Evolutionary conservation across 768 basidiomycete genomes (phyloP).

Genomic region (Boletus tylopilopsis): DNA sequence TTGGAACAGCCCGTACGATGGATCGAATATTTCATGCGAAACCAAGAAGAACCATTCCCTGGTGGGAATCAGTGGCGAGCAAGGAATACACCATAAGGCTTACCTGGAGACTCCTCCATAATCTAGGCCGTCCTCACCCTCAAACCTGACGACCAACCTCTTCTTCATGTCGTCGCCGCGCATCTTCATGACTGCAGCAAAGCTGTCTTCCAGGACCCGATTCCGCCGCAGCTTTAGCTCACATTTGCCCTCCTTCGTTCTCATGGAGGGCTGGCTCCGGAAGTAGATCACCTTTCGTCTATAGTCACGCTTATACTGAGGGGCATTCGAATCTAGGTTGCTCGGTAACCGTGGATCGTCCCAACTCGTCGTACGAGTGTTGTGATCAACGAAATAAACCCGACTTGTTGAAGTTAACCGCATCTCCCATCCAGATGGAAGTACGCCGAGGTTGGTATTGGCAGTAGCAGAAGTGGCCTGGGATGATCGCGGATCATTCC

Average conservation of each 20-base stretch:
- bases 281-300: constrained; percentile 90
- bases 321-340: constrained; percentile 79
- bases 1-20: constrained; percentile 78
- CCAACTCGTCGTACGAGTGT: constrained; percentile 86
- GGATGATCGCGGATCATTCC: constrained; percentile 77
- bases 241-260: constrained; percentile 73
- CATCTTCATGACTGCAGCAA: constrained; percentile 77
- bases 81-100: constrained; percentile 7
- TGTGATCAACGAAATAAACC: constrained; percentile 94
- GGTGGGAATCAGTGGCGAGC: constrained; percentile 1
- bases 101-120: constrained; percentile 76
- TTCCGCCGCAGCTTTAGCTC: constrained; percentile 80
- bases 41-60: constrained; percentile 88
- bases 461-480: constrained; percentile 45
- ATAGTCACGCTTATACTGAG: constrained; percentile 96
- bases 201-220: constrained; percentile 85
- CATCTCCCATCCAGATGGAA: constrained; percentile 96
- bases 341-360: constrained; percentile 88
- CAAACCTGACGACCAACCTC: constrained; percentile 69
- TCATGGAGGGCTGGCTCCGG: constrained; percentile 84
- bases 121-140: constrained; percentile 77
- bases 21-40: constrained; percentile 81
- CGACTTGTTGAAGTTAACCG: constrained; percentile 78
- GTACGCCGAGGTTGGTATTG: constrained; percentile 66
- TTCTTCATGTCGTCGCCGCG: constrained; percentile 68